Percentiles rank a stretch among this genome's conserved stretches.
phyloP scores from a whole-genome alignment of 441 rosid species.

The Gossypium lobatum region DNA sequence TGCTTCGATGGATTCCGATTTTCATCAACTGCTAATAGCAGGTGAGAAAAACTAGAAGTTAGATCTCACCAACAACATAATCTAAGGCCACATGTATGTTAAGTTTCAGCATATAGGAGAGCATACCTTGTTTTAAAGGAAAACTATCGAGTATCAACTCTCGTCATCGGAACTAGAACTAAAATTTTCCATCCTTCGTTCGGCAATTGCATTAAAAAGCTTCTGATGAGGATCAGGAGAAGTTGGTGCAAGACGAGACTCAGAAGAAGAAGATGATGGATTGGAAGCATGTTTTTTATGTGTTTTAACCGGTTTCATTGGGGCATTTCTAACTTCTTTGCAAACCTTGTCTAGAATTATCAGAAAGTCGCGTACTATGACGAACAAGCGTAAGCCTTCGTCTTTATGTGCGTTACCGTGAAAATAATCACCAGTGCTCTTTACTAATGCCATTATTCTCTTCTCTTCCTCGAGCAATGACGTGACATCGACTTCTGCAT shows the following conservation, averaged over 20 bases:
- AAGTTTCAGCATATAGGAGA: neutral
- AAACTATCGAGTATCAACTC: neutral
- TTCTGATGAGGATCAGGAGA: conserved; percentile 44
- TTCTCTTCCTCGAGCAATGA: conserved; percentile 64
- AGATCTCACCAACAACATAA: neutral
- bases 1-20: neutral
- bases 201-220: conserved; percentile 71
- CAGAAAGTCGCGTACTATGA: conserved; percentile 71
- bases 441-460: conserved; percentile 80
- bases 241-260: conserved; percentile 32
- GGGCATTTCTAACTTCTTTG: conserved; percentile 63
- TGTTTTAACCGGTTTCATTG: conserved; percentile 34
- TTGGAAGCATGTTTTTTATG: conserved; percentile 43
- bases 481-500: conserved; percentile 58
- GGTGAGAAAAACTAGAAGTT: neutral
- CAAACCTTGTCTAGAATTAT: conserved; percentile 79
- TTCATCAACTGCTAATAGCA: neutral
- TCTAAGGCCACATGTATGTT: neutral
- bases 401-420: conserved; percentile 90
- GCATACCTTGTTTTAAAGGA: neutral
- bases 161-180: conserved; percentile 36
- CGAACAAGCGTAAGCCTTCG: conserved; percentile 84
- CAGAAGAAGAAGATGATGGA: conserved; percentile 41
- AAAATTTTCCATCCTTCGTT: conserved; percentile 35
- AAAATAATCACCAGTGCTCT: conserved; percentile 91